Evolutionary conservation across 1,284 basidiomycete species (phyloP).

Genomic region (Afroboletus lepidellus): DNA sequence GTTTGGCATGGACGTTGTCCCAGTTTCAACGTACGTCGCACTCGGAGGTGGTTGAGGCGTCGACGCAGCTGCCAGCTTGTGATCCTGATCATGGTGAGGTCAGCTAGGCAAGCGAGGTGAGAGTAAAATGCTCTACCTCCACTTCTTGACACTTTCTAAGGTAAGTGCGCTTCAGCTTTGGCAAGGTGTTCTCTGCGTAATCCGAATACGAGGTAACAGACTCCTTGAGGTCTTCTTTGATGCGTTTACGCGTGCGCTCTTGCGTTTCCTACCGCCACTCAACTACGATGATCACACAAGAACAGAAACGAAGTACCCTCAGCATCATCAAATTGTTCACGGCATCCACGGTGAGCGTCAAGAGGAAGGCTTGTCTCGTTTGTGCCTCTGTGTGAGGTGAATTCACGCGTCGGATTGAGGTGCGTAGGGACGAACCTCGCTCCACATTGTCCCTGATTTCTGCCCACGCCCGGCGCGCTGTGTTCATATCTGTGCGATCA

Average conservation of each 20-base stretch:
- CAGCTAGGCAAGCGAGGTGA: slow-evolving; percentile 5
- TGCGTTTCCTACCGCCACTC: slow-evolving; percentile 66
- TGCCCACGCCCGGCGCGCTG: slow-evolving; percentile 71
- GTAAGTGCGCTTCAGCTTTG: slow-evolving; percentile 76
- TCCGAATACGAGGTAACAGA: slow-evolving; percentile 73
- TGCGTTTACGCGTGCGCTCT: slow-evolving; percentile 83
- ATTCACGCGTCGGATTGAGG: not conserved
- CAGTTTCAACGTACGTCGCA: slow-evolving; percentile 17
- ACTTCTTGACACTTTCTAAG: slow-evolving; percentile 79
- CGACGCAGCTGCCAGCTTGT: slow-evolving; percentile 49
- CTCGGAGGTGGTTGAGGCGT: slow-evolving; percentile 29
- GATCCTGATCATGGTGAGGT: slow-evolving; percentile 50
- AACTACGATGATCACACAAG: not conserved
- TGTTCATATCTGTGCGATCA: slow-evolving; percentile 59
- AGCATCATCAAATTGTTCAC: slow-evolving; percentile 64
- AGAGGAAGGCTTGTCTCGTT: slow-evolving; percentile 72
- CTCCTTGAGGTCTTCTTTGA: slow-evolving; percentile 84
- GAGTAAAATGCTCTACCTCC: slow-evolving; percentile 51
- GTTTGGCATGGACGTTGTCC: slow-evolving; percentile 29
- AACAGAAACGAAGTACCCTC: slow-evolving; percentile 48
- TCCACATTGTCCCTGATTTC: slow-evolving; percentile 84
- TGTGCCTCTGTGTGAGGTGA: slow-evolving; percentile 67
- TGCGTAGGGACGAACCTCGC: slow-evolving; percentile 49
- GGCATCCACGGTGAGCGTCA: slow-evolving; percentile 69
- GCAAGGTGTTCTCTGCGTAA: slow-evolving; percentile 72